These are phyloP conservation scores for Leishmania tropica DNA, from an alignment of 208 protist genomes.

Conservation along the genomic window DNA sequence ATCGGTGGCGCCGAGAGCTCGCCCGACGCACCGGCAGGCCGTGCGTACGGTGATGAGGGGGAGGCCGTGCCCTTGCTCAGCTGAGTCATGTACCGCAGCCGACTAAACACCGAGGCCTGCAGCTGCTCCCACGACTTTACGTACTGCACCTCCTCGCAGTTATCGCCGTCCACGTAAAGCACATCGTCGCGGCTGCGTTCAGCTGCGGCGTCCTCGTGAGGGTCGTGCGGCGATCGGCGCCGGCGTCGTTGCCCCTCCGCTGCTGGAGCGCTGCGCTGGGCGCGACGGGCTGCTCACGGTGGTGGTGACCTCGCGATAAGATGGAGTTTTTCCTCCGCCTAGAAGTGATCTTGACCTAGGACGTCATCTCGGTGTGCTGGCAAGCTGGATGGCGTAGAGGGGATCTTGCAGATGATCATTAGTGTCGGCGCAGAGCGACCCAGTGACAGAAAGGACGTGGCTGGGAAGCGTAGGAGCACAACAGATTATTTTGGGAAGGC, in stretches of 20 bases:
- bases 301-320: no score
- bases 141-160: slow-evolving; percentile 13
- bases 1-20: not conserved
- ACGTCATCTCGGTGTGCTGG: not conserved
- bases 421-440: not conserved
- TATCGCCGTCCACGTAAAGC: not conserved
- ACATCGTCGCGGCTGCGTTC: not conserved
- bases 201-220: not conserved
- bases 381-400: not conserved
- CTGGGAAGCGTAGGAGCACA: not conserved
- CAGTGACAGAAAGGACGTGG: not conserved
- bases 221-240: not conserved
- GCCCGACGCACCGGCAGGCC: not conserved
- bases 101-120: slow-evolving; percentile 34
- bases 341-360: not conserved
- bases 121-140: slow-evolving; percentile 47
- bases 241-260: not conserved
- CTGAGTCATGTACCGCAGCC: slow-evolving; percentile 10
- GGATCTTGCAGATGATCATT: not conserved
- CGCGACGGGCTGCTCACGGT: not conserved
- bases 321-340: not conserved
- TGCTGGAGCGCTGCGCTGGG: not conserved
- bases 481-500: not conserved
- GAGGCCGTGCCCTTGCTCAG: not conserved
- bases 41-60: not conserved